Evolutionary conservation across 441 rosid species (phyloP), one percentile per base, ranked within the genome.

Genomic region (Rhodomyrtus psidioides): DNA sequence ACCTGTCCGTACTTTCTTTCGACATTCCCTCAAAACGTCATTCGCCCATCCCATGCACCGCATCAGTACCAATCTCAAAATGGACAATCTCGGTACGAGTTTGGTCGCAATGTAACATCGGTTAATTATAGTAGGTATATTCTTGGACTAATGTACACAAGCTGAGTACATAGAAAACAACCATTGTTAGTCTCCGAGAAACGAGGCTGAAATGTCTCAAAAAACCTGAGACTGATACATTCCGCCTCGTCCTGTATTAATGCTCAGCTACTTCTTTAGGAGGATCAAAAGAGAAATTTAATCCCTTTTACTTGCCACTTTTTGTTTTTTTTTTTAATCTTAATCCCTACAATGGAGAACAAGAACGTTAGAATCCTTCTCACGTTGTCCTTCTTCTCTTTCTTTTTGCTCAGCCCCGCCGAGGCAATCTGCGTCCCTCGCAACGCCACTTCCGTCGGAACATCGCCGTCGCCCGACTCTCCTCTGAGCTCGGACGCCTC

Each of bases 391-490:
- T 46, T 84, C 74, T 84, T 81, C 30, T 28, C 49, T 55, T 58
- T 86, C 75, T 10, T 86, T 81, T 44, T 88, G 46, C 82, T 89
- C 58, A 56, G 28, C 84, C 55, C 84, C 14, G 86, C 89, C 16
- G 17, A 59, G 26, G 86, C 88, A 39, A 23, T 83, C 26, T 87
- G 86, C 82, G 54, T 39, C 0, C 39, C 83, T 2, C 75, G 83
- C 74, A 2, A 86, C 3, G 4, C 56, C 83, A 0, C 27, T 55
- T 0, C 58, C 0, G 19, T 10, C 4, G n/a, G n/a, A 21, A 15
- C 83, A 6, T 62, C 83, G 7, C 44, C 1, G 4, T 10, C 84
- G 13, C 21, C 65, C 12, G 28, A 34, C 5, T 51, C 85, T 75
- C 83, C 82, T 2, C 21, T 14, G n/a, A 21, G 21, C 0, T 3